Percentiles rank a stretch among this genome's conserved stretches.
Conservation (phyloP, 441 rosid species). For the Euphorbia schlechtendalii region DNA sequence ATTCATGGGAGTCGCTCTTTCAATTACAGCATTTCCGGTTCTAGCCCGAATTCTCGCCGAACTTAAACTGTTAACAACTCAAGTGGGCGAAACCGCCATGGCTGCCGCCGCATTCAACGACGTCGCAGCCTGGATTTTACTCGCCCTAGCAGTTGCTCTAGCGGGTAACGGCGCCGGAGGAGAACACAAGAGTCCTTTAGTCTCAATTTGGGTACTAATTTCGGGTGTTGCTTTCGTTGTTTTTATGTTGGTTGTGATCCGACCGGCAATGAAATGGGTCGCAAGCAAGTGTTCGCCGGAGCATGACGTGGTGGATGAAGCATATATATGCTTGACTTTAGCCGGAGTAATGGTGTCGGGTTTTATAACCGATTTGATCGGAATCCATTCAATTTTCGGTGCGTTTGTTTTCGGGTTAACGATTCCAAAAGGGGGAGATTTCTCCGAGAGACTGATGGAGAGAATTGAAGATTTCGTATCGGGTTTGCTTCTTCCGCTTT, state of each 20-base stretch:
- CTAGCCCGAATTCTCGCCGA: conserved; percentile 35
- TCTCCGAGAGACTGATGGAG: conserved; percentile 43
- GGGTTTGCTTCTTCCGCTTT: conserved; percentile 63
- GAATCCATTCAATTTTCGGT: conserved; percentile 70
- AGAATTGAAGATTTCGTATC: conserved; percentile 63
- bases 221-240: conserved; percentile 50
- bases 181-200: conserved; percentile 18
- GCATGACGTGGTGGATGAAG: conserved; percentile 37
- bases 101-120: conserved; percentile 41
- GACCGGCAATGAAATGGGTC: conserved; percentile 55
- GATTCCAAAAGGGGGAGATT: conserved; percentile 58
- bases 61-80: conserved; percentile 33
- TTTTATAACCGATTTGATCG: conserved; percentile 54
- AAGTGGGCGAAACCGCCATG: conserved; percentile 33
- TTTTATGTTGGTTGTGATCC: conserved; percentile 45
- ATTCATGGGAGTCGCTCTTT: conserved; percentile 38
- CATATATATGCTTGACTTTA: conserved; percentile 53
- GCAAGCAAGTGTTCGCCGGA: conserved; percentile 44
- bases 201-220: conserved; percentile 55
- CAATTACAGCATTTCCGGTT: conserved; percentile 37
- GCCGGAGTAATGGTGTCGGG: conserved; percentile 69
- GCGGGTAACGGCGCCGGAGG: conserved; percentile 29
- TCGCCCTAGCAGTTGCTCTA: conserved; percentile 32
- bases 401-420: conserved; percentile 64
- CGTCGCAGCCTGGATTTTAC: conserved; percentile 33